Evolutionary conservation across 306 rosid genomes (phyloP), one percentile per base, ranked within the genome.

Genomic region (Quercus engelmannii): DNA sequence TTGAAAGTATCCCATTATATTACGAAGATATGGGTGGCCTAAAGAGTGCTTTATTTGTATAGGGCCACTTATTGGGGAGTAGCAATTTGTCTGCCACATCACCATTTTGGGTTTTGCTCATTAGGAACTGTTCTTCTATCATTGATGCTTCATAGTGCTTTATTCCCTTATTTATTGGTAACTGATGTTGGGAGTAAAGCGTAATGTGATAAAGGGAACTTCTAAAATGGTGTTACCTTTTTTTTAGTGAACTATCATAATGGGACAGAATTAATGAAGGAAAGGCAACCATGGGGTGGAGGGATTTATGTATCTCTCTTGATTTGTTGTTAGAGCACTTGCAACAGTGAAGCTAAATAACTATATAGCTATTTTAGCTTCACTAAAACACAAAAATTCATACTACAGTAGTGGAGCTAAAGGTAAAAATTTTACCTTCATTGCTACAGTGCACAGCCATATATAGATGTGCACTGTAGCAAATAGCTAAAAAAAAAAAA

Each of bases 261-360:
- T 55, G 51, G 46, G 54, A 35, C 58, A n/a, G 54, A 59, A 56
- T 65, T 67, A 73, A 23, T 64, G 43, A 72, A 73, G 23, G 76
- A 58, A 64, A 76, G 49, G 55, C 69, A 41, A 71, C 68, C 13
- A 51, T 68, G 77, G 25, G 49, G 20, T 51, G 59, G 41, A 75
- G 73, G 76, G 68, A 28, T 72, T 10, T 73, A 17, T 55, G 30
- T 76, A 58, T 56, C 69, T 74, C 73, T 83, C 13, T 31, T 54
- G 57, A 41, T 49, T 49, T 49, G 17, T 49, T 1, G 54, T 49
- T 26, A 26, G 28, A 26, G 28, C 28, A 26, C 28, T 26, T 0
- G 2, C 28, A 26, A 26, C 2, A 26, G 28, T 26, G 28, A 26
- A 26, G 28, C 28, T 26, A 26, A 26, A 26, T 26, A 26, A 26